A percentile compares a stretch with the other conserved stretches of the same genome.
Conservation (phyloP, 257 asterid genomes). For the Striga asiatica region DNA sequence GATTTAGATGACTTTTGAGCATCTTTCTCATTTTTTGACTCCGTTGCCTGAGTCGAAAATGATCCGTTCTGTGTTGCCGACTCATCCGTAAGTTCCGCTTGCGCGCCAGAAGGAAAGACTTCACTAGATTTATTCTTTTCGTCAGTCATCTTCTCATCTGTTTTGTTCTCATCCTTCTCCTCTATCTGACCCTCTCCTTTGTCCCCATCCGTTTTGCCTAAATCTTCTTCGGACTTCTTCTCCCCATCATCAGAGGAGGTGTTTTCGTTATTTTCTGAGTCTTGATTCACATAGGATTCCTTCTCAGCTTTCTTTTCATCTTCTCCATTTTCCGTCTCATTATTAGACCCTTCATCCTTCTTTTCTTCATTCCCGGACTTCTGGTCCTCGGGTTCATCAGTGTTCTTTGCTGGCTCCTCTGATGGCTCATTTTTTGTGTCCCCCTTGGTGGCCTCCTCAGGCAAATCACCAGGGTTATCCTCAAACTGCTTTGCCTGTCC, state of each 20-base stretch:
- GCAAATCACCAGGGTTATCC: slow-evolving; percentile 83
- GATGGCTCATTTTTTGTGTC: slow-evolving; percentile 41
- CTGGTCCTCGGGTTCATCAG: slow-evolving; percentile 25
- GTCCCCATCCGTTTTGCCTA: slow-evolving; percentile 34
- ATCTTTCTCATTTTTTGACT: slow-evolving; percentile 79
- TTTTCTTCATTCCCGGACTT: slow-evolving; percentile 23
- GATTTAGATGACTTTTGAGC: too few relatives aligned
- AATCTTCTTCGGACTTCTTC: slow-evolving; percentile 34
- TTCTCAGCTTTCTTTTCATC: slow-evolving; percentile 28
- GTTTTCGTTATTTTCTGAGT: slow-evolving; percentile 31
- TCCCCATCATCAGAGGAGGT: slow-evolving; percentile 25
- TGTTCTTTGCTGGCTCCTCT: slow-evolving; percentile 25
- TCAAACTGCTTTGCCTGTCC: slow-evolving; percentile 71
- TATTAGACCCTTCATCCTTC: slow-evolving; percentile 19
- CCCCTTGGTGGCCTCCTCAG: slow-evolving; percentile 86
- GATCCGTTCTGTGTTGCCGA: slow-evolving; percentile 62
- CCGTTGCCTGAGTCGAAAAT: slow-evolving; percentile 72
- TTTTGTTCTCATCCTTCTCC: too few relatives aligned
- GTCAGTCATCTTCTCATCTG: too few relatives aligned
- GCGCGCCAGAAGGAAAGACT: slow-evolving; percentile 73
- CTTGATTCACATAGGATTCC: slow-evolving; percentile 29
- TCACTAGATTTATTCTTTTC: slow-evolving; percentile 41
- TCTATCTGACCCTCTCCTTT: slow-evolving; percentile 30
- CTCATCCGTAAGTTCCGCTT: slow-evolving; percentile 75
- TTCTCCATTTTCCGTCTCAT: slow-evolving; percentile 31